Conservation (phyloP, 2,329 filamentous ascomycete species). For the Paecilomyces formosus region DNA sequence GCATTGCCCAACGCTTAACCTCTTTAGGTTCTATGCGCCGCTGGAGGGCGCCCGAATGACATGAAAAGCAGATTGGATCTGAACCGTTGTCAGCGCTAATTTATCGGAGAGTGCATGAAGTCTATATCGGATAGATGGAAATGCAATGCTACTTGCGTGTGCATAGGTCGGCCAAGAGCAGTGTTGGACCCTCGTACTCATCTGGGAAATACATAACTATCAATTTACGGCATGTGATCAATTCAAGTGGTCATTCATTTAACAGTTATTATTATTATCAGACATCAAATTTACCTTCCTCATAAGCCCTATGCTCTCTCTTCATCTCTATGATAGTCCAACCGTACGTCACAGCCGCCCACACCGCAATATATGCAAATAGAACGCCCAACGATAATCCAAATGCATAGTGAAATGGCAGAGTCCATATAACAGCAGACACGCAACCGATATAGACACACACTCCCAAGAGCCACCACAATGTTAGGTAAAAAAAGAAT, state of each 20-base stretch:
- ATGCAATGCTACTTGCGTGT: neutral
- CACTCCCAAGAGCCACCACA: neutral
- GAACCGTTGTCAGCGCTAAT: neutral
- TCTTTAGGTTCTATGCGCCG: neutral
- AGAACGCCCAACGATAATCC: conserved; percentile 5
- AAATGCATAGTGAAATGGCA: neutral
- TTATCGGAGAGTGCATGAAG: too few relatives aligned
- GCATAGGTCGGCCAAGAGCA: neutral
- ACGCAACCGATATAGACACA: neutral
- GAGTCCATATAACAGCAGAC: neutral
- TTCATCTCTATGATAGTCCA: neutral
- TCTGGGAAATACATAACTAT: neutral
- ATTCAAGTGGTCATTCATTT: neutral
- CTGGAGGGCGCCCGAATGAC: neutral
- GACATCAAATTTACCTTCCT: neutral
- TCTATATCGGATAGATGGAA: too few relatives aligned
- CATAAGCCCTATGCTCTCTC: neutral
- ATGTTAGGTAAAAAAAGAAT: neutral
- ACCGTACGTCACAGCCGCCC: neutral
- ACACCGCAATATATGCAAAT: neutral
- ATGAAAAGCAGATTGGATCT: neutral
- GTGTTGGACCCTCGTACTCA: neutral
- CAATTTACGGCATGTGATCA: neutral
- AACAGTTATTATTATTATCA: neutral
- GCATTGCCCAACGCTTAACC: neutral